Evolutionary conservation across 108 stramenopile genomes (phyloP).

Genomic region (Cyclotella atomus): DNA sequence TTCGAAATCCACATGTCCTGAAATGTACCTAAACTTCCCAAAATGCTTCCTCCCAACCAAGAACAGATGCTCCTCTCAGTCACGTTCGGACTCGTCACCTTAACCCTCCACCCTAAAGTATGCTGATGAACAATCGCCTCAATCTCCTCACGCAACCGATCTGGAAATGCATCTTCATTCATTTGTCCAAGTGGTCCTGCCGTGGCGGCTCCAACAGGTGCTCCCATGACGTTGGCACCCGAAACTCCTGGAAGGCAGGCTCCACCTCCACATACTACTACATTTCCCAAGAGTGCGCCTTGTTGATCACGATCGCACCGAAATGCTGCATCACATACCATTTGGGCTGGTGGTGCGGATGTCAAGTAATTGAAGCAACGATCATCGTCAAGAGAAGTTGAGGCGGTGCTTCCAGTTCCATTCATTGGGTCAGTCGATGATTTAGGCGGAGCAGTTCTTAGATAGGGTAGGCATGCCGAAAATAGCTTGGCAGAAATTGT

Average conservation of each 20-base stretch:
- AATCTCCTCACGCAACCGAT: constrained; percentile 77
- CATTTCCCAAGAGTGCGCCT: constrained; percentile 77
- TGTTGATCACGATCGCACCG: constrained; percentile 91
- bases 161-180: constrained; percentile 76
- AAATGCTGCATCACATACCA: constrained; percentile 89
- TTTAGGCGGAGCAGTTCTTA: constrained; percentile 35
- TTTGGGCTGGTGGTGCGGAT: constrained; percentile 71
- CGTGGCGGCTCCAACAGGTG: no score
- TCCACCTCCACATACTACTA: constrained; percentile 86
- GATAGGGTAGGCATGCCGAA: constrained; percentile 41
- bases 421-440: background rate
- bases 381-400: constrained; percentile 1
- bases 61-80: constrained; percentile 76
- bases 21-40: constrained; percentile 97
- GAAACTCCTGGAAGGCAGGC: constrained; percentile 58
- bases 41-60: constrained; percentile 96
- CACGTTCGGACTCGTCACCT: constrained; percentile 73
- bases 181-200: constrained; percentile 7
- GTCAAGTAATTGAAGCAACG: constrained; percentile 53
- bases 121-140: constrained; percentile 87
- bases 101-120: constrained; percentile 90
- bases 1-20: constrained; percentile 97
- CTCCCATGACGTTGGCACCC: constrained; percentile 9
- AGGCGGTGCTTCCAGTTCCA: background rate
- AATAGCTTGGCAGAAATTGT: constrained; percentile 42